phyloP scores from a whole-genome alignment of 768 basidiomycete genomes.

The Mycena indigotica region DNA sequence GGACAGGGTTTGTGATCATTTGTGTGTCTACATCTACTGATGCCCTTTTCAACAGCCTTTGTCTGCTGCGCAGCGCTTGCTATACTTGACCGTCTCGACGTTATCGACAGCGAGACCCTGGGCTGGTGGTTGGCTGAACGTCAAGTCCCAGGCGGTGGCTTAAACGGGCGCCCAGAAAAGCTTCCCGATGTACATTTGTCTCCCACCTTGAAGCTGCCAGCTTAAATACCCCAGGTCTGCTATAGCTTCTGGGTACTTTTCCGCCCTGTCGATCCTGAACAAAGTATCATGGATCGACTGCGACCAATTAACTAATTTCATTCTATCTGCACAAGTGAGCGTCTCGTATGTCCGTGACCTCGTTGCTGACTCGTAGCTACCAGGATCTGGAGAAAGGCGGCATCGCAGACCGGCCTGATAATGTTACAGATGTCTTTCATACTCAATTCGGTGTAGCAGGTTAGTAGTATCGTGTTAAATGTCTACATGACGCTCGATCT shows the following conservation, averaged over 20 bases:
- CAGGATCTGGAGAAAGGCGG: constrained; percentile 91
- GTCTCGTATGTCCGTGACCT: neutral
- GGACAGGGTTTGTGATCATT: constrained; percentile 65
- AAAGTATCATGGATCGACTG: constrained; percentile 88
- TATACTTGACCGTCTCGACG: constrained; percentile 81
- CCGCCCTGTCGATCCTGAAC: constrained; percentile 80
- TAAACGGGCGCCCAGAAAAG: constrained; percentile 98
- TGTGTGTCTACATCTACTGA: neutral
- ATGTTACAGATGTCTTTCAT: constrained; percentile 98
- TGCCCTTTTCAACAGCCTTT: constrained; percentile 61
- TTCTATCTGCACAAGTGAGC: constrained; percentile 82
- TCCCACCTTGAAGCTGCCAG: neutral
- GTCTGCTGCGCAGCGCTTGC: constrained; percentile 87
- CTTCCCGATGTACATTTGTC: constrained; percentile 78
- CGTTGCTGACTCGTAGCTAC: neutral
- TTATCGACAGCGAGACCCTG: constrained; percentile 75
- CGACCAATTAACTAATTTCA: constrained; percentile 75
- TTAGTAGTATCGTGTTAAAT: constrained; percentile 23
- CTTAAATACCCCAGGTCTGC: constrained; percentile 66
- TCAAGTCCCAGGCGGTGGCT: constrained; percentile 88
- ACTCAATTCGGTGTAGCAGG: constrained; percentile 92
- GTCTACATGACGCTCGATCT: neutral
- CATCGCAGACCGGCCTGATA: constrained; percentile 90
- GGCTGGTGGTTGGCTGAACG: constrained; percentile 95
- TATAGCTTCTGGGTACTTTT: constrained; percentile 98